A percentile compares a stretch with the other conserved stretches of the same genome.
These are phyloP conservation scores for Saccharomyces jurei DNA, from an alignment of 805 yeast species.

Conservation along the genomic window DNA sequence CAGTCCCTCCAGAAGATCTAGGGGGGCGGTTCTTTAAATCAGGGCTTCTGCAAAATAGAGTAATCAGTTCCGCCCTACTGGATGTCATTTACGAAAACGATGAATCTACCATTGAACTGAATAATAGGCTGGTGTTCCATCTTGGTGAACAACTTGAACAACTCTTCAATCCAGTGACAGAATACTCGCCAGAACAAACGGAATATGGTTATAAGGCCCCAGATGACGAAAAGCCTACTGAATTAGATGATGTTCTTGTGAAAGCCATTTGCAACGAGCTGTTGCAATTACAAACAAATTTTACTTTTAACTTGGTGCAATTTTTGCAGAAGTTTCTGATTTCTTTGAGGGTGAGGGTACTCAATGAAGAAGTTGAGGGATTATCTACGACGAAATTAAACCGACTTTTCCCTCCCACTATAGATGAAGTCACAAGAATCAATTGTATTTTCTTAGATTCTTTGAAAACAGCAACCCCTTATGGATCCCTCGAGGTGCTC, in stretches of 20 bases:
- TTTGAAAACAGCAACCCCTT: conserved; percentile 53
- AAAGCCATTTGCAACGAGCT: conserved; percentile 58
- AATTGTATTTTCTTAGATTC: conserved; percentile 79
- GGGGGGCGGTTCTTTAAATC: conserved; percentile 48
- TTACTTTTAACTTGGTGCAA: conserved; percentile 62
- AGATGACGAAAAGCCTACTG: conserved; percentile 7
- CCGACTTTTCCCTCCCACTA: conserved; percentile 84
- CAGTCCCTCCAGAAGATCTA: conserved; percentile 42
- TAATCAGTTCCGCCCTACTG: conserved; percentile 45
- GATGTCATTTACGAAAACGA: conserved; percentile 68
- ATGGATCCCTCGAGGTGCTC: conserved; percentile 68
- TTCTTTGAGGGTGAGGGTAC: conserved; percentile 64
- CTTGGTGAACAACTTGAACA: conserved; percentile 84
- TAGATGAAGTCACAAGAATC: conserved; percentile 86
- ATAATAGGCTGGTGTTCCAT: conserved; percentile 66
- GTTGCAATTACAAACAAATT: conserved; percentile 61
- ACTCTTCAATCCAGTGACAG: conserved; percentile 80
- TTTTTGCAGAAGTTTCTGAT: conserved; percentile 72
- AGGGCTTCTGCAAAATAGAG: conserved; percentile 49
- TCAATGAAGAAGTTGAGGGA: conserved; percentile 45
- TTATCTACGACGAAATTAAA: conserved; percentile 61
- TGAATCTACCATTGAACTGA: conserved; percentile 46
- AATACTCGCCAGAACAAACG: conserved; percentile 85
- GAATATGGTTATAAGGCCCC: conserved; percentile 67
- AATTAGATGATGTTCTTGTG: conserved; percentile 34